phyloP scores from a whole-genome alignment of 2,329 filamentous ascomycete genomes.

The Catunica adiposa region DNA sequence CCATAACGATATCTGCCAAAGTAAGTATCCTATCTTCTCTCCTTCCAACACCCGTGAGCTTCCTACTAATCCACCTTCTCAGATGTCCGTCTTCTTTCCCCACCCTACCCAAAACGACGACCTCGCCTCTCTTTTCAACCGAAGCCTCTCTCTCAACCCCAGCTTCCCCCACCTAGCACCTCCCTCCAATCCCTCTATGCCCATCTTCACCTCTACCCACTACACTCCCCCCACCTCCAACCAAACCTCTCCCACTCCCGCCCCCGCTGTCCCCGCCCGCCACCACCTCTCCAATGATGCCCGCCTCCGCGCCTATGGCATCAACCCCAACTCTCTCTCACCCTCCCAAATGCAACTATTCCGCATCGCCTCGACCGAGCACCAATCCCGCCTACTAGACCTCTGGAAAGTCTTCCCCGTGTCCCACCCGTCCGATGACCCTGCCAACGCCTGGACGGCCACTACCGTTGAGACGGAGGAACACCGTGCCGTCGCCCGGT shows the following conservation, averaged over 20 bases:
- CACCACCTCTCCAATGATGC: conserved; percentile 27
- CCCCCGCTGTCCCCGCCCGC: conserved; percentile 1
- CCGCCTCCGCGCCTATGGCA: conserved; percentile 47
- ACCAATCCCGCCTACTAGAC: conserved; percentile 60
- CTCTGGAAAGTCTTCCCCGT: conserved; percentile 74
- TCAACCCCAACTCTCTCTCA: conserved; percentile 54
- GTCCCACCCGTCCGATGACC: conserved; percentile 36
- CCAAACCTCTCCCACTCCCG: conserved; percentile 5
- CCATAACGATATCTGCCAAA: not conserved
- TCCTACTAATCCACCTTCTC: not conserved
- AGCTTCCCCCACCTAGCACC: conserved; percentile 7
- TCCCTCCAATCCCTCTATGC: conserved; percentile 10
- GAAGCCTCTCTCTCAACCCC: conserved; percentile 7
- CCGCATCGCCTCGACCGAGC: conserved; percentile 52
- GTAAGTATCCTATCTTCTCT: not conserved
- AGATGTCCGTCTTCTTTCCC: conserved; percentile 13
- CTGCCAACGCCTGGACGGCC: conserved; percentile 34
- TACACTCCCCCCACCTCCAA: conserved; percentile 2
- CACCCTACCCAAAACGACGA: conserved; percentile 10
- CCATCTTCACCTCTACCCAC: conserved; percentile 10
- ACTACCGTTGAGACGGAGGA: conserved; percentile 42
- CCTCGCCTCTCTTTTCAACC: conserved; percentile 11
- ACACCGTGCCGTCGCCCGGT: conserved; percentile 42
- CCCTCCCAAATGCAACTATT: conserved; percentile 65
- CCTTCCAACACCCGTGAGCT: not conserved